Evolutionary conservation across 2,329 filamentous ascomycete species (phyloP).

Genomic region (Aspergillus quadricinctus): DNA sequence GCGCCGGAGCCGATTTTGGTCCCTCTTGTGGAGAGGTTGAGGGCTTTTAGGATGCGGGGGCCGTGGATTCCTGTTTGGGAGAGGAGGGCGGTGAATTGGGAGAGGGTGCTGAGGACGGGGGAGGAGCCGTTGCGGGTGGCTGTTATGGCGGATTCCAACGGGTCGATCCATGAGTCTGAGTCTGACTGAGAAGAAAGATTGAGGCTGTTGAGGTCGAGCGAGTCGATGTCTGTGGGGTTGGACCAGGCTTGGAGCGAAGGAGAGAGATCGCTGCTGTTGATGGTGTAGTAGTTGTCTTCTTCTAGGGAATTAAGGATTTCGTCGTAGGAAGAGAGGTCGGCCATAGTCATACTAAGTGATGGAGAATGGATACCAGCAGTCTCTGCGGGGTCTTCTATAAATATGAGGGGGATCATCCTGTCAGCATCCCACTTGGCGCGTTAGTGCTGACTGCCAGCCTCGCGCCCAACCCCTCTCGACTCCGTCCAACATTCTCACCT

Average conservation of each 20-base stretch:
- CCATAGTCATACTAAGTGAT: neutral
- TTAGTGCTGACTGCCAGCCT: neutral
- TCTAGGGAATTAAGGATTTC: neutral
- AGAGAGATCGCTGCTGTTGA: neutral
- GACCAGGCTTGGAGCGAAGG: neutral
- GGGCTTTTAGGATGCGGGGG: constrained; percentile 18
- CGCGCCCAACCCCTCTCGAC: neutral
- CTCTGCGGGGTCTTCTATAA: neutral
- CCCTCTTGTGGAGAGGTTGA: constrained; percentile 18
- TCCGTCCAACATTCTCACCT: neutral
- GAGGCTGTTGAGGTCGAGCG: neutral
- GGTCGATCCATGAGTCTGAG: constrained; percentile 8
- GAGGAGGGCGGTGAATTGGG: constrained; percentile 25
- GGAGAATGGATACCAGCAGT: neutral
- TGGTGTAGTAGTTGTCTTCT: neutral
- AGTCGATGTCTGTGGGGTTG: neutral
- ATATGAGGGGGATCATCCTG: neutral
- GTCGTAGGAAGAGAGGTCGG: neutral
- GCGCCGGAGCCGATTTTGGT: constrained; percentile 22
- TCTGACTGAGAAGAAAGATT: neutral
- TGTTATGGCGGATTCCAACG: constrained; percentile 20
- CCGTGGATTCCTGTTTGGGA: constrained; percentile 23
- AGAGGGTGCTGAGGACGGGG: constrained; percentile 20
- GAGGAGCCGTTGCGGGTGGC: constrained; percentile 24
- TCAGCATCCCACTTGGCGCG: neutral